Evolutionary conservation across 495 filamentous ascomycete genomes (phyloP), one percentile per base, ranked within the genome.

Genomic region (Penicillium daleae): DNA sequence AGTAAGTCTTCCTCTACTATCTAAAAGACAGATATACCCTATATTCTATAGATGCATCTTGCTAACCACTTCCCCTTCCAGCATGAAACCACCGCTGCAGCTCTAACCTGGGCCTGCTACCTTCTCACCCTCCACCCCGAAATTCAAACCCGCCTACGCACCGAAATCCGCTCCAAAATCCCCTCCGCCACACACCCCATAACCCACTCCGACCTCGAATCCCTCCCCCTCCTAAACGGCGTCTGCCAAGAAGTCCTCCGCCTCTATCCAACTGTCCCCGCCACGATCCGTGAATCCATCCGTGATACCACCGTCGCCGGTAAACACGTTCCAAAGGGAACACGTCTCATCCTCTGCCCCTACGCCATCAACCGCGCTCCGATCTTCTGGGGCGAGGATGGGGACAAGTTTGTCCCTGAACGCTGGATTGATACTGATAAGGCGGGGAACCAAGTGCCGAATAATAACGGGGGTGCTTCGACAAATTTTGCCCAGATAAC

Each of bases 61-160:
- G 22, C 66, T 77, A 73, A 26, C 50, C 33, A 10, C 24, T 29
- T 48, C 69, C 29, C 39, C 15, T 40, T 8, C 7, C 32, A 71
- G 77, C 83, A 85, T 56, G 84, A 85, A 76, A 85, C 84, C 22
- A 85, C 82, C 1, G 82, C 82, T 49, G 75, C 74, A 24, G 81
- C 84, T 35, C 68, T 86, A 6, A 82, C 82, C 31, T 85, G 83
- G 81, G 74, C 80, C 21, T 77, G 77, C 39, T 82, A 83, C 61
- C 78, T 86, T 7, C 71, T 85, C 1, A 73, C 77, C 52, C 76
- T 71, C 1, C 61, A 85, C 61, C 81, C 82, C 6, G 68, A 80
- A 3, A 64, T 78, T 5, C 84, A 86, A 67, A 69, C 57, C 3
- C 72, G 71, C 0, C 76, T 85, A 0, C 82, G 83, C 9, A 66